These are phyloP conservation scores for Juncus effusus DNA, from an alignment of 176 grass and related monocot genomes.

Conservation along the genomic window DNA sequence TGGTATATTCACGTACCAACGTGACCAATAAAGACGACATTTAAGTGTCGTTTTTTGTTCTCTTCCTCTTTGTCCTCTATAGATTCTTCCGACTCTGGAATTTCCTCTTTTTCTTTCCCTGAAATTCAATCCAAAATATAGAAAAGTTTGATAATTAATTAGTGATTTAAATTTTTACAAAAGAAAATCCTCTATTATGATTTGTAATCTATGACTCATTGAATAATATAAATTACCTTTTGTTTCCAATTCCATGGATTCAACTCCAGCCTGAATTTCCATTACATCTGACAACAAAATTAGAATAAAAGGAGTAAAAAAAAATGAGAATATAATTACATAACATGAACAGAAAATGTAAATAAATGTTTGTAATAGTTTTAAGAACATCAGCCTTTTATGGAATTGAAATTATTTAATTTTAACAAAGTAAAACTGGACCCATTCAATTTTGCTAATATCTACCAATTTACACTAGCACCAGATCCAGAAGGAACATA, in stretches of 20 bases:
- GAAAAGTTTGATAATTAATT: no score
- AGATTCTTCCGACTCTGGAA: neutral
- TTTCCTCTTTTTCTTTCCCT: slow-evolving; percentile 37
- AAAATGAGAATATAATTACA: neutral
- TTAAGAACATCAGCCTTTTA: neutral
- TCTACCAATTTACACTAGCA: no score
- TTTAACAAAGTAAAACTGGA: neutral
- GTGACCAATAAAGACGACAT: slow-evolving; percentile 6
- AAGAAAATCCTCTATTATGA: neutral
- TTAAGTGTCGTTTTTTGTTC: slow-evolving; percentile 1
- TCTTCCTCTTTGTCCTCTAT: neutral
- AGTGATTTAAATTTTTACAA: no score
- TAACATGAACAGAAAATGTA: neutral
- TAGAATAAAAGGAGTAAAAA: slow-evolving; percentile 24
- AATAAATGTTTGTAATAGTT: neutral
- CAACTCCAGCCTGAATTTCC: slow-evolving; percentile 56
- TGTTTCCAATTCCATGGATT: slow-evolving; percentile 62
- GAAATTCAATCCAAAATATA: neutral
- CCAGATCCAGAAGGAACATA: neutral
- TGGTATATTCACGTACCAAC: neutral
- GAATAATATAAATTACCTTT: slow-evolving; percentile 39
- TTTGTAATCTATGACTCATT: neutral
- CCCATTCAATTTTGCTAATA: no score
- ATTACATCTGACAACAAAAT: slow-evolving; percentile 50
- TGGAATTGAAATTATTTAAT: neutral